Base-by-base conservation (phyloP, 495 filamentous ascomycete species). In the Stereocaulon alpinum region DNA sequence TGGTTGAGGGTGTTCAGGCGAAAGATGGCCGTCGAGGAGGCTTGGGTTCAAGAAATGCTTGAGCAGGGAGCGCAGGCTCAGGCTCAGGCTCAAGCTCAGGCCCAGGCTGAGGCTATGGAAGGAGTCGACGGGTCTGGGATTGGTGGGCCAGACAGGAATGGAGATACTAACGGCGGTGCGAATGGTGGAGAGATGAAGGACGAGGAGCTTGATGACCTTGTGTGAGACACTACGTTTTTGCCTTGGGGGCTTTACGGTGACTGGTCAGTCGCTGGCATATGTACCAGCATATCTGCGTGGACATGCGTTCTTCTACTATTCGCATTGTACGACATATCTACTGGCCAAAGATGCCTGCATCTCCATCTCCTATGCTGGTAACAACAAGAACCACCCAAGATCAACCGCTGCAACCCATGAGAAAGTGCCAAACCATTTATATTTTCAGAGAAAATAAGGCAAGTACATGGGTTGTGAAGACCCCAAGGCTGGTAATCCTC, bases 1-100 rank as follows among this genome's bases (percentile, higher is more conserved):
- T 98, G 93, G 93, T 72, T 90, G 48, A 79, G 86, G 44, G 91
- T 92, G 2, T 96, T 95, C 68, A 76, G 84, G 59, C 74, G 93
- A 22, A 87, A 89, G 72, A 80, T 81, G 60, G 87, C 83, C 18
- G 89, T 97, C 49, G 90, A 96, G 72, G 91, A 96, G 73, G 74
- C 82, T 1, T 79, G 74, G 62, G 74, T 79, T 42, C 60, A 63
- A 37, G 77, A 76, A 58, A 71, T 72, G 40, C 30, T 50, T 27
- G 47, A 50, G 22, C 47, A 50, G 12, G 47, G 47, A n/a, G 47
- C 27, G 47, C 27, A 10, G 47, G 47, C 47, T 10, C 27, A 32
- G 1, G 47, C 47, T 27, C n/a, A 30, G 15, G 47, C 47, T 9
- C 30, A 34, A 63, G 47, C 47, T 11, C 14, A 79, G 64, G 62